These are phyloP conservation scores for Cladosporium colombiae DNA, from an alignment of 2,329 filamentous ascomycete species.

Conservation along the genomic window DNA sequence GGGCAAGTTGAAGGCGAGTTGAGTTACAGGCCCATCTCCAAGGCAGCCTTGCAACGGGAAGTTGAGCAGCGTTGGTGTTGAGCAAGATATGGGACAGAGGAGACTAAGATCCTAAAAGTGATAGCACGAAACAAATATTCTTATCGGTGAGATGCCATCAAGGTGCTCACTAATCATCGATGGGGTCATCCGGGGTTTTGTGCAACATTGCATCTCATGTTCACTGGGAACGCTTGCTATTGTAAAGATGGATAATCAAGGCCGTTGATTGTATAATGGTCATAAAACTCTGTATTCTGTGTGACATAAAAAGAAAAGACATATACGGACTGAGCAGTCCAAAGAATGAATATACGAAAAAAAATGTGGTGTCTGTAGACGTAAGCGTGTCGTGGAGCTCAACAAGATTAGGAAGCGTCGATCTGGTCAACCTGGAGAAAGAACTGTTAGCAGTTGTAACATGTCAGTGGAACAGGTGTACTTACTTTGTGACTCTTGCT, in stretches of 20 bases:
- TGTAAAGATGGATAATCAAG: not conserved
- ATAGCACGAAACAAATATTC: not conserved
- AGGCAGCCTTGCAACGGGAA: not conserved
- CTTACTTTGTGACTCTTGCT: conserved; percentile 44
- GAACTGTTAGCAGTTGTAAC: not conserved
- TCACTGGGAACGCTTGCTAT: not conserved
- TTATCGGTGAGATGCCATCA: not conserved
- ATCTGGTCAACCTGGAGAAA: conserved; percentile 44
- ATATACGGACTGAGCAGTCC: not conserved
- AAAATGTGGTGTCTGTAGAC: not conserved
- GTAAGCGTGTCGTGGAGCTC: not conserved
- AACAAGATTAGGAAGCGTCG: conserved; percentile 42
- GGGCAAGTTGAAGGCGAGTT: not conserved
- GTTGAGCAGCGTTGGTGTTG: not conserved
- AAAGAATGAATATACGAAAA: not conserved
- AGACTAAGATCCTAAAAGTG: not conserved
- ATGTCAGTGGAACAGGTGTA: not conserved
- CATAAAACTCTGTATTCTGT: not conserved
- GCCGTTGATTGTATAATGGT: not conserved
- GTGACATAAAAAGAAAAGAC: not conserved
- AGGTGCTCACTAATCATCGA: not conserved
- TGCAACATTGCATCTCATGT: not conserved
- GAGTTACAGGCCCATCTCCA: not conserved
- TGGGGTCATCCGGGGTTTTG: not conserved
- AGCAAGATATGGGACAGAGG: not conserved